Evolutionary conservation across 176 grass and related monocot genomes (phyloP), one percentile per base, ranked within the genome.

Genomic region (Rhynchospora pubera): DNA sequence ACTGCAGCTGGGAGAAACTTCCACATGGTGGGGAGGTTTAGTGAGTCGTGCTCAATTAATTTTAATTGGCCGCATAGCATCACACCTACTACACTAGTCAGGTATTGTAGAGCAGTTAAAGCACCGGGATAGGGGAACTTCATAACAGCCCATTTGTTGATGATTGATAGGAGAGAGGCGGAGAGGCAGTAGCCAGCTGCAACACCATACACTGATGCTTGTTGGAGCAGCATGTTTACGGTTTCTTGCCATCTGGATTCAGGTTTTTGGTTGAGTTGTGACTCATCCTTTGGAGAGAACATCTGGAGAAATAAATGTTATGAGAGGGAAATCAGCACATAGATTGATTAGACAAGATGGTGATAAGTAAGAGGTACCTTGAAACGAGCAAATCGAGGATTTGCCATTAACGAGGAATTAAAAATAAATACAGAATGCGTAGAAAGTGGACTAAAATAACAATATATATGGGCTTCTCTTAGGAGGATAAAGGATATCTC

Each of bases 101-200:
- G 24, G 89, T 94, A 91, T 66, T 94, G 92, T 1, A 94, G 83
- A 60, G 89, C 85, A 0, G 89, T 94, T 34, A 94, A 72, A 28
- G 87, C 87, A 2, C 92, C 92, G 5, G 92, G 92, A 87, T 91
- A 94, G 26, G 85, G 77, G 79, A 94, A 94, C 65, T 94, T 91
- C 45, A 87, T 94, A 73, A 94, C 87, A 46, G 92, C 92, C 21
- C 85, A 91, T 84, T 94, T 94, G 80, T 94, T 94, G 85, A 91
- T 94, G 55, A 94, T 89, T 10, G 92, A 83, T n/a, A 94, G 89
- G 83, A 94, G 70, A 57, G 87, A 89, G 1, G 89, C 88, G 14
- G 87, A 94, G 48, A 94, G 43, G 3, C 85, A 85, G 32, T 94
- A 91, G 7, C 92, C 92, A 2, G 90, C n/a, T 57, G 88, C 79